These are phyloP conservation scores for Aphanomyces cochlioides DNA, from an alignment of 352 stramenopile genomes.

Conservation along the genomic window DNA sequence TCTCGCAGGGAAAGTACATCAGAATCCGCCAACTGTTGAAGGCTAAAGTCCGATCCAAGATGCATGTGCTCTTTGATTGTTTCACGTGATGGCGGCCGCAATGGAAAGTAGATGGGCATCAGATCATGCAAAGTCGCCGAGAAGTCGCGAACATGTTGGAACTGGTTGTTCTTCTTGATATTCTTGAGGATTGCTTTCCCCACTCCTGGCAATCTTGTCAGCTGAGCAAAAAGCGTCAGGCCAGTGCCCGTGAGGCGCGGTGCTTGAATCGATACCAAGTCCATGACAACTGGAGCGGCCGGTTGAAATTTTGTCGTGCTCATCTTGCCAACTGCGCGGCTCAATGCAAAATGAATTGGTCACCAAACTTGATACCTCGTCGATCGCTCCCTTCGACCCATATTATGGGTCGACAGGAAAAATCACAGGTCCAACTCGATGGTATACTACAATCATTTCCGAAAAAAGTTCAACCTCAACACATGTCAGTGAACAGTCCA, in stretches of 20 bases:
- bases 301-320: not conserved
- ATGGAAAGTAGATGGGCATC: slow-evolving; percentile 74
- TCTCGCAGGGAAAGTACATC: slow-evolving; percentile 37
- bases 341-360: not conserved
- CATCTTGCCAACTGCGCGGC: slow-evolving; percentile 52
- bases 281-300: slow-evolving; percentile 20
- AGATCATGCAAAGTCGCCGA: slow-evolving; percentile 55
- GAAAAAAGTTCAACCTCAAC: no score
- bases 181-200: slow-evolving; percentile 48
- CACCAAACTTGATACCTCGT: not conserved
- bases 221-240: slow-evolving; percentile 43
- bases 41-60: slow-evolving; percentile 31
- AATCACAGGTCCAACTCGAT: no score
- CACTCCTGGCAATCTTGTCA: slow-evolving; percentile 43
- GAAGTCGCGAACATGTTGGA: slow-evolving; percentile 48
- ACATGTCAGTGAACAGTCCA: no score
- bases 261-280: slow-evolving; percentile 46
- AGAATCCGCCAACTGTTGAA: slow-evolving; percentile 33
- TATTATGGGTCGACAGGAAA: no score
- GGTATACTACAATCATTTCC: no score
- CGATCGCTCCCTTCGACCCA: not conserved
- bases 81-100: slow-evolving; percentile 29
- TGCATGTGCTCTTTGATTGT: slow-evolving; percentile 35
- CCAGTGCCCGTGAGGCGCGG: slow-evolving; percentile 46
- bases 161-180: slow-evolving; percentile 47